These are phyloP conservation scores for Allium fistulosum DNA, from an alignment of 106 monocot genomes.

Conservation along the genomic window DNA sequence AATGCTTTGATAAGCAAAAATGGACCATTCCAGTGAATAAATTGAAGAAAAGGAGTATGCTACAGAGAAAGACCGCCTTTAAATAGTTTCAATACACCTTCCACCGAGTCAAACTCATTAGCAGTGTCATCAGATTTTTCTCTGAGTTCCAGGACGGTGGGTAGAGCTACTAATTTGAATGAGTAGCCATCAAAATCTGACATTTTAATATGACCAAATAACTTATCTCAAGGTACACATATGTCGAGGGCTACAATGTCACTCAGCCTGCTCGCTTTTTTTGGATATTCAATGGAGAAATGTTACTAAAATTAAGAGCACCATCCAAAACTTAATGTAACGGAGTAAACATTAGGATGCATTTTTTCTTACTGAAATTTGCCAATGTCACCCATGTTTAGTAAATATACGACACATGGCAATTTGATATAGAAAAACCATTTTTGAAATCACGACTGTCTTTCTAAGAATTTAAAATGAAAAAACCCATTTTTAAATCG, in stretches of 20 bases:
- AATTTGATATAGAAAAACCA: no score
- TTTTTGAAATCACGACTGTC: no score
- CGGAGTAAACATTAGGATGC: no score
- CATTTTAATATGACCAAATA: conserved; percentile 9
- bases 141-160: background rate
- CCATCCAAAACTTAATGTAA: no score
- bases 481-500: no score
- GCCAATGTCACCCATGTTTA: no score
- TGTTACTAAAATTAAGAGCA: no score
- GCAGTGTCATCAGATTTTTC: background rate
- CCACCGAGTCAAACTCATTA: background rate
- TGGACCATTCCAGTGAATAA: conserved; percentile 34
- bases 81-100: conserved; percentile 46
- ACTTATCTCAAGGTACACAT: conserved; percentile 4
- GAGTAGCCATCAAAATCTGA: conserved; percentile 8
- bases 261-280: background rate
- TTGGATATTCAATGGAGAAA: background rate
- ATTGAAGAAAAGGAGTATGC: conserved; percentile 11
- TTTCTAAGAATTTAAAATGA: no score
- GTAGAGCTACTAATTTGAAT: background rate
- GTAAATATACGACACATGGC: no score
- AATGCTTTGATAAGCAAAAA: conserved; percentile 43
- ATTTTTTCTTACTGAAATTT: no score
- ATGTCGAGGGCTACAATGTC: conserved; percentile 1
- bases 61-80: conserved; percentile 43